A percentile compares a stretch with the other conserved stretches of the same genome.
These are phyloP conservation scores for Panellus pusillus DNA, from an alignment of 768 basidiomycete genomes.

Conservation along the genomic window DNA sequence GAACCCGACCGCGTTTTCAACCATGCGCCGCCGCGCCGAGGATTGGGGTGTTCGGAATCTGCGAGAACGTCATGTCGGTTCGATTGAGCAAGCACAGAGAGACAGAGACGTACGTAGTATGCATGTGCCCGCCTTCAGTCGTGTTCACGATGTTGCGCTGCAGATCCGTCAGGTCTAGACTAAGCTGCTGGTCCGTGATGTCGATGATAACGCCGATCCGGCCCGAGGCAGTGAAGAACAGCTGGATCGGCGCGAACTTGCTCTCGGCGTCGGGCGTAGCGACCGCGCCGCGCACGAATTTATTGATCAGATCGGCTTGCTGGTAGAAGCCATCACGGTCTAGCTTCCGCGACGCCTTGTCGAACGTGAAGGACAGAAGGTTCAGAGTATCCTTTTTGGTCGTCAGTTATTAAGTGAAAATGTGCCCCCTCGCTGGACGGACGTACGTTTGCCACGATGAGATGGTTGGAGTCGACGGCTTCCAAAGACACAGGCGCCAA, in stretches of 20 bases:
- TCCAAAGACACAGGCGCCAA: conserved; percentile 73
- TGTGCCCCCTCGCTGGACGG: background rate
- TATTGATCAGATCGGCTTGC: conserved; percentile 75
- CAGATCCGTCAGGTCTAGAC: conserved; percentile 63
- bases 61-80: conserved; percentile 3
- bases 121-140: conserved; percentile 51
- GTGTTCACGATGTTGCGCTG: conserved; percentile 71
- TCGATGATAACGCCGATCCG: conserved; percentile 74
- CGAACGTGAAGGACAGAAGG: conserved; percentile 59
- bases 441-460: conserved; percentile 78
- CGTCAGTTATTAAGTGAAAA: background rate
- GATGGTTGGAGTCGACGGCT: conserved; percentile 47
- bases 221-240: conserved; percentile 80
- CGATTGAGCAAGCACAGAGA: background rate
- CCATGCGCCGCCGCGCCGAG: conserved; percentile 55
- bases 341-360: conserved; percentile 35
- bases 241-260: conserved; percentile 53
- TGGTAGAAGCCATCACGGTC: conserved; percentile 72
- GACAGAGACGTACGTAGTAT: conserved; percentile 51
- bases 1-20: conserved; percentile 65
- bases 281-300: conserved; percentile 67
- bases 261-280: conserved; percentile 43
- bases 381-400: conserved; percentile 62
- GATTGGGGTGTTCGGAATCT: conserved; percentile 76
- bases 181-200: conserved; percentile 48